A percentile compares a stretch with the other conserved stretches of the same genome.
These are phyloP conservation scores for Entamoeba histolytica DNA, from an alignment of 208 protist species.

Conservation along the genomic window DNA sequence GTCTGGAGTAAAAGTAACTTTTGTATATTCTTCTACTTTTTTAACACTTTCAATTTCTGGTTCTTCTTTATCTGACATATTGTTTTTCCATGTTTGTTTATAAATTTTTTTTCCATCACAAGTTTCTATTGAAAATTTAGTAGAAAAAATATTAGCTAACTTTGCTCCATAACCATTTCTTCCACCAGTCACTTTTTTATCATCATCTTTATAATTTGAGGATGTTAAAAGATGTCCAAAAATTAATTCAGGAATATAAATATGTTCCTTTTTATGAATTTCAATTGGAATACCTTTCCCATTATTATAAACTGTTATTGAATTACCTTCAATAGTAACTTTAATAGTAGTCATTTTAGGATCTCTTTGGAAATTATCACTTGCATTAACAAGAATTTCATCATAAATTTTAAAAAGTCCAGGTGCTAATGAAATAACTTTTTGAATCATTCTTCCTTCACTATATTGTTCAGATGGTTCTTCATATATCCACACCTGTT, in stretches of 20 bases:
- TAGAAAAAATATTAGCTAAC: conserved; percentile 97
- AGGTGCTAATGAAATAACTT: conserved; percentile 1
- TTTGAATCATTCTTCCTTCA: neutral
- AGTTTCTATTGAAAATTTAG: conserved; percentile 69
- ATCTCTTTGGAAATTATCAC: conserved; percentile 94
- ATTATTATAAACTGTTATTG: conserved; percentile 7
- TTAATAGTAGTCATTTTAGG: neutral
- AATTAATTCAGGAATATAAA: conserved; percentile 96
- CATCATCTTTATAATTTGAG: conserved; percentile 90
- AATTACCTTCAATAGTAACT: neutral
- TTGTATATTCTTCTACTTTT: conserved; percentile 65
- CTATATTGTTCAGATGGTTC: neutral
- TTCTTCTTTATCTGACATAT: conserved; percentile 73
- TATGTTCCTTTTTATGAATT: conserved; percentile 47
- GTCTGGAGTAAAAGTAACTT: conserved; percentile 91
- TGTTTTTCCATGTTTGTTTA: conserved; percentile 69
- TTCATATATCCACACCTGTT: neutral
- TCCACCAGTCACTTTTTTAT: conserved; percentile 79
- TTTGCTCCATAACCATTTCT: conserved; percentile 96
- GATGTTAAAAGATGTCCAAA: conserved; percentile 95
- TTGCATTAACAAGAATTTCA: conserved; percentile 99
- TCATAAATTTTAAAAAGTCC: conserved; percentile 99
- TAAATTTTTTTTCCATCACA: conserved; percentile 48
- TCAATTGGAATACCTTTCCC: conserved; percentile 11
- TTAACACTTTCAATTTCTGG: conserved; percentile 53